Evolutionary conservation across 192 early-diverging fungal species (phyloP).

Genomic region (Coemansia sp.): DNA sequence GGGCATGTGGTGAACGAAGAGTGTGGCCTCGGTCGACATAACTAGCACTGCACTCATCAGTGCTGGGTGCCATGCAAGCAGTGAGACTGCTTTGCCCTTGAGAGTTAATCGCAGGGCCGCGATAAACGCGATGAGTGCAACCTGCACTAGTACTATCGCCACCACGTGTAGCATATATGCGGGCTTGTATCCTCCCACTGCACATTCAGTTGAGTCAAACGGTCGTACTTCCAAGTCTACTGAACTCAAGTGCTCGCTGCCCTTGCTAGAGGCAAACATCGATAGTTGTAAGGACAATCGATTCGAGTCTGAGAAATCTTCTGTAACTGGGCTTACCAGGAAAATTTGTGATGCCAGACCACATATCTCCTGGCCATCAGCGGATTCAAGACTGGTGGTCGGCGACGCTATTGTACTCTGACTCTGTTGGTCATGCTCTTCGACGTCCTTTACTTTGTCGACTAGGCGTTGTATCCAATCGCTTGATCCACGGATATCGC

Average conservation of each 20-base stretch:
- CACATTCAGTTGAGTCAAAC: not conserved
- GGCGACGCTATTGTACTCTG: not conserved
- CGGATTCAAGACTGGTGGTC: not conserved
- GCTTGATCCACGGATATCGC: constrained; percentile 25
- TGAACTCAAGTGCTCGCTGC: not conserved
- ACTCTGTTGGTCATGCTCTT: not conserved
- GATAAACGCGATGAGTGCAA: constrained; percentile 12
- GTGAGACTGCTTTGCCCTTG: not conserved
- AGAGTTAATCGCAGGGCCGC: constrained; percentile 2
- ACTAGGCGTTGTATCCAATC: constrained; percentile 31
- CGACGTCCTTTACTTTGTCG: not conserved
- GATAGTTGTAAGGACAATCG: not conserved
- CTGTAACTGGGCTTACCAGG: not conserved
- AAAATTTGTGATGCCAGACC: not conserved
- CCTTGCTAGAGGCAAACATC: not conserved
- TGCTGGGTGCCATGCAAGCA: constrained; percentile 32
- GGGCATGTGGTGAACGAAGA: constrained; percentile 18
- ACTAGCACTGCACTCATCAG: constrained; percentile 36
- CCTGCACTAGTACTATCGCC: constrained; percentile 12
- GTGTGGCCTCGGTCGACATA: constrained; percentile 18
- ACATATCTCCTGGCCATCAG: not conserved
- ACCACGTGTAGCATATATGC: not conserved
- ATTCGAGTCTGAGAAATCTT: not conserved
- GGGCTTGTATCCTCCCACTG: not conserved
- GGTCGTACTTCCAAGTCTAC: not conserved